Conservation (phyloP, 768 basidiomycete genomes). For the Pleurotus eryngii region DNA sequence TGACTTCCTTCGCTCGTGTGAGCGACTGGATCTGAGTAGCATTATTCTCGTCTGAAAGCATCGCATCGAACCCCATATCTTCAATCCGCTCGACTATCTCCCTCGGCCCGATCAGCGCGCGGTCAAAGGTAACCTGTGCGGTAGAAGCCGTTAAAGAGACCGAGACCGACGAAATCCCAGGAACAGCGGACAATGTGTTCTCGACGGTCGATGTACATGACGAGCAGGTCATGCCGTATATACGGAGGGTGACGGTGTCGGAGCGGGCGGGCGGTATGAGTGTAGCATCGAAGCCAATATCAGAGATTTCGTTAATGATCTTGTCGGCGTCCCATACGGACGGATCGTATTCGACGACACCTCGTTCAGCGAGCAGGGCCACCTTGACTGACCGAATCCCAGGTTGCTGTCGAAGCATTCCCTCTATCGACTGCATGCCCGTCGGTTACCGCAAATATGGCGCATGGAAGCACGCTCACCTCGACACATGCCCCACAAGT, state of each 20-base stretch:
- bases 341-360: slow-evolving; percentile 86
- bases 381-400: slow-evolving; percentile 93
- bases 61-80: slow-evolving; percentile 88
- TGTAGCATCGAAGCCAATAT: slow-evolving; percentile 89
- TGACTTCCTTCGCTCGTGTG: slow-evolving; percentile 85
- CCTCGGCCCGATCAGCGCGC: slow-evolving; percentile 67
- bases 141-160: slow-evolving; percentile 77
- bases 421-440: slow-evolving; percentile 68
- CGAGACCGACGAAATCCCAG: slow-evolving; percentile 70
- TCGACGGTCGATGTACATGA: slow-evolving; percentile 80
- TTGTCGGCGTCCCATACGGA: slow-evolving; percentile 76
- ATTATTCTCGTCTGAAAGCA: slow-evolving; percentile 76
- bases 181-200: slow-evolving; percentile 58
- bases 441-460: not conserved
- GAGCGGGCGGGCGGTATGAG: slow-evolving; percentile 61
- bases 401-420: slow-evolving; percentile 74
- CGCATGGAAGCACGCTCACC: slow-evolving; percentile 39
- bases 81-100: slow-evolving; percentile 86
- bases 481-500: slow-evolving; percentile 88
- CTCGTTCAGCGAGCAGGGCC: slow-evolving; percentile 95
- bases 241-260: slow-evolving; percentile 69
- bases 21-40: slow-evolving; percentile 84
- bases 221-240: slow-evolving; percentile 92
- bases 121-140: slow-evolving; percentile 75
- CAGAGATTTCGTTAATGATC: slow-evolving; percentile 82